These are phyloP conservation scores for Quercus tomentella DNA, from an alignment of 331 rosid species.

Conservation along the genomic window DNA sequence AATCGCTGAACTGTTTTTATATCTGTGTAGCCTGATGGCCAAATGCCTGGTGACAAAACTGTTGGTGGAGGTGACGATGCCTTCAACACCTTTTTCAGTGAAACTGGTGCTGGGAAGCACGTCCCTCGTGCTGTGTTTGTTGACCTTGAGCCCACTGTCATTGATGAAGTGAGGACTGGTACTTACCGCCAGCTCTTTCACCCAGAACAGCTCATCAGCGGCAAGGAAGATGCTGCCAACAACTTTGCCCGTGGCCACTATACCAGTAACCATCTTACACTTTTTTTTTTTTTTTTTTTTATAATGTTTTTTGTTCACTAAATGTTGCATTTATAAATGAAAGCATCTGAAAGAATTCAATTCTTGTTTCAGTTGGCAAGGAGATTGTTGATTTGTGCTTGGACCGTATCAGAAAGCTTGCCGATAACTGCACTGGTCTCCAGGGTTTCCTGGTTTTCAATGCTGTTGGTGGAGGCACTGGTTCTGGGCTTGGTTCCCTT, in stretches of 20 bases:
- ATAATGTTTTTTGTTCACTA: too few relatives aligned
- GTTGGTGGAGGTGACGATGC: slow-evolving; percentile 87
- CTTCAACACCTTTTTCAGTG: slow-evolving; percentile 95
- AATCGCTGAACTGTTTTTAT: background rate
- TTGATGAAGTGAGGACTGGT: slow-evolving; percentile 92
- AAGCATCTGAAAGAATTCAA: background rate
- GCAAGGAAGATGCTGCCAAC: slow-evolving; percentile 80
- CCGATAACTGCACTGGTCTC: slow-evolving; percentile 82
- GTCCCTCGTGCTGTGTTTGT: slow-evolving; percentile 90
- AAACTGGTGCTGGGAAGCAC: slow-evolving; percentile 92
- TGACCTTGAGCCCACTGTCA: slow-evolving; percentile 82
- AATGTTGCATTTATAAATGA: too few relatives aligned
- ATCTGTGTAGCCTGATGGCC: slow-evolving; percentile 78
- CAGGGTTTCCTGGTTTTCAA: slow-evolving; percentile 75
- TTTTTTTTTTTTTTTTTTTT: background rate
- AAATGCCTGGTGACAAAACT: slow-evolving; percentile 87
- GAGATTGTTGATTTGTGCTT: slow-evolving; percentile 74
- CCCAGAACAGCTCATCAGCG: slow-evolving; percentile 87
- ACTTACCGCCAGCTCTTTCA: slow-evolving; percentile 93
- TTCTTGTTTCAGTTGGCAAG: slow-evolving; percentile 45
- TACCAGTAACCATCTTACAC: slow-evolving; percentile 37
- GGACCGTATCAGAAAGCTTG: slow-evolving; percentile 76
- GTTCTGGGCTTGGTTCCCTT: slow-evolving; percentile 75
- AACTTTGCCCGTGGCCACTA: slow-evolving; percentile 85
- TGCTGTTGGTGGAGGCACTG: slow-evolving; percentile 81